Evolutionary conservation across 1,284 basidiomycete genomes (phyloP).

Genomic region (Somion occarium): DNA sequence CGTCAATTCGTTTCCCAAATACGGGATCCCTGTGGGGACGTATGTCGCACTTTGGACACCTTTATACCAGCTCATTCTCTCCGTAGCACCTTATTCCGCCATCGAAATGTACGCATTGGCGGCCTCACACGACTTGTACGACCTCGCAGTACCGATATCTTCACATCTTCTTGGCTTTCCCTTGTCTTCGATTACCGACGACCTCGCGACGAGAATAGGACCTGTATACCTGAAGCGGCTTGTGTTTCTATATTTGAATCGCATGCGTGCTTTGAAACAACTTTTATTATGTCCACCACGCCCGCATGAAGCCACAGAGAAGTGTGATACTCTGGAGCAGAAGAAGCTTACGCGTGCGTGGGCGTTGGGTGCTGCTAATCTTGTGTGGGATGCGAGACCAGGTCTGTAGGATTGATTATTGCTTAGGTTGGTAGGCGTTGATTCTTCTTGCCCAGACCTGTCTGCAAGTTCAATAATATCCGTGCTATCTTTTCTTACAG

Average conservation of each 20-base stretch:
- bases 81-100: conserved; percentile 19
- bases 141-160: conserved; percentile 26
- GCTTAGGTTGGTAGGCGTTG: not conserved
- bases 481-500: conserved; percentile 29
- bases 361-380: not conserved
- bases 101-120: conserved; percentile 28
- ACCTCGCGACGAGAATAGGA: conserved; percentile 24
- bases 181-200: conserved; percentile 26
- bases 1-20: conserved; percentile 15
- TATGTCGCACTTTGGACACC: conserved; percentile 13
- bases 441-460: conserved; percentile 21
- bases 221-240: conserved; percentile 29
- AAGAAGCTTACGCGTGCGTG: not conserved
- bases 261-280: not conserved
- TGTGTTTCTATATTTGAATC: conserved; percentile 1
- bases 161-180: conserved; percentile 24
- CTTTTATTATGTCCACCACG: not conserved
- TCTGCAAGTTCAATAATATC: conserved; percentile 29
- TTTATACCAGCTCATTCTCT: conserved; percentile 17
- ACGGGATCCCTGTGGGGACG: conserved; percentile 17
- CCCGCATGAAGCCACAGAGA: not conserved
- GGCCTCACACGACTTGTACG: conserved; percentile 21
- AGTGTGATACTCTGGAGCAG: not conserved
- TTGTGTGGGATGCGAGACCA: not conserved
- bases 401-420: conserved; percentile 8